Evolutionary conservation across 139 green algal genomes (phyloP).

Genomic region (Chlorella vulgaris): DNA sequence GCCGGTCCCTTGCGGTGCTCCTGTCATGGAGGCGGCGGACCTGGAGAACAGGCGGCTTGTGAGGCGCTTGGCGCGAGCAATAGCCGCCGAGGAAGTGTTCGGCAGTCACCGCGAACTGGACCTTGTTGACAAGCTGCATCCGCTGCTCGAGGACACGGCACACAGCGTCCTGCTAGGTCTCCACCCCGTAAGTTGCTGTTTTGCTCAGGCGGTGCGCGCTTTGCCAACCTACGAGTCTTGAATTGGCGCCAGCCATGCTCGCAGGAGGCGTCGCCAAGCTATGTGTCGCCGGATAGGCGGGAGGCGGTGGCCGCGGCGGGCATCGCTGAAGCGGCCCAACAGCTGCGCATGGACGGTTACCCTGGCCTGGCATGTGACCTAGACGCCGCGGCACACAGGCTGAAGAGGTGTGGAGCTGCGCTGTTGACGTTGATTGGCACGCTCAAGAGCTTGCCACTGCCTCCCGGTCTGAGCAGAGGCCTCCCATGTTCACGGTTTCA

Average conservation of each 20-base stretch:
- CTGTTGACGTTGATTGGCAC: background rate
- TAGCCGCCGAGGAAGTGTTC: background rate
- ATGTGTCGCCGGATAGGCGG: constrained; percentile 6
- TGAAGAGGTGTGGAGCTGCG: background rate
- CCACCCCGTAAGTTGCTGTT: background rate
- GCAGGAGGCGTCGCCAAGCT: constrained; percentile 6
- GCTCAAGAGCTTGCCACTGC: too few species aligned
- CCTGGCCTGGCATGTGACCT: background rate
- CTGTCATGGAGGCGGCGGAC: background rate
- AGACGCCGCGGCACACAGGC: background rate
- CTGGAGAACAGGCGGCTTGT: background rate
- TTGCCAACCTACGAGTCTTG: too few species aligned
- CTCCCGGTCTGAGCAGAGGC: too few species aligned
- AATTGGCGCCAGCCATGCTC: too few species aligned
- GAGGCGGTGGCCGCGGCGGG: background rate
- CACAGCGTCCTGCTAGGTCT: constrained; percentile 19
- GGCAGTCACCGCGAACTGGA: background rate
- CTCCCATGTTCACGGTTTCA: too few species aligned
- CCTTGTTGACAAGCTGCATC: background rate
- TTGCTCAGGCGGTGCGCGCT: background rate
- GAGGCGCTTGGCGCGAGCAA: background rate
- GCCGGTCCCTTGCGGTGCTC: too few species aligned
- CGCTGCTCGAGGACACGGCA: constrained; percentile 11
- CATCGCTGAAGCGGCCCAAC: background rate
- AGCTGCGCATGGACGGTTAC: background rate